Conservation (phyloP, 441 rosid species). For the Capsella rubella region DNA sequence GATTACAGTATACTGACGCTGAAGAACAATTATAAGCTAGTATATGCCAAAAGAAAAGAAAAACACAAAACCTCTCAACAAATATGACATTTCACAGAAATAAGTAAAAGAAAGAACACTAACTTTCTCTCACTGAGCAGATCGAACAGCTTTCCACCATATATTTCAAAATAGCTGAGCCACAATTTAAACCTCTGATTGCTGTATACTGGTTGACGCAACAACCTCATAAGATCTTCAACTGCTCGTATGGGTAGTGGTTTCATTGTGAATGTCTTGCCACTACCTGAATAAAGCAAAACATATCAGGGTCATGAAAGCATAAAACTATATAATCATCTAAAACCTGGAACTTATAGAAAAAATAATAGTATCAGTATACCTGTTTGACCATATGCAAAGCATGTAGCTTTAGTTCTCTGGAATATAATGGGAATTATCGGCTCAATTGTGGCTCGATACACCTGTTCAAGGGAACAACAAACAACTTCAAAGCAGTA, state of each 20-base stretch:
- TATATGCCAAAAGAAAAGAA: constrained; percentile 19
- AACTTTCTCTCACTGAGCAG: constrained; percentile 94
- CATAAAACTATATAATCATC: background rate
- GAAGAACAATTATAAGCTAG: constrained; percentile 9
- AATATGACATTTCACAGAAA: constrained; percentile 3
- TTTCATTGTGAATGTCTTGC: constrained; percentile 97
- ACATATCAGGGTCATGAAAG: constrained; percentile 25
- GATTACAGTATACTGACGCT: constrained; percentile 27
- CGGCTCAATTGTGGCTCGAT: constrained; percentile 94
- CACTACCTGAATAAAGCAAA: constrained; percentile 75
- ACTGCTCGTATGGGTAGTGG: constrained; percentile 96
- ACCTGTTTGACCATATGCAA: constrained; percentile 99
- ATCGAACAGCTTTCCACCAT: constrained; percentile 95
- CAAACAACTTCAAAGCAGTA: constrained; percentile 3
- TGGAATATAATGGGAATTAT: constrained; percentile 96
- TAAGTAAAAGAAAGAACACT: constrained; percentile 44
- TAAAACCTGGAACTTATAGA: constrained; percentile 4
- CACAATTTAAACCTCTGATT: constrained; percentile 92
- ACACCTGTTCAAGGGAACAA: constrained; percentile 61
- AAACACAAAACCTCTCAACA: constrained; percentile 9
- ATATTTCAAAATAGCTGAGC: constrained; percentile 97
- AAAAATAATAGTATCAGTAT: constrained; percentile 17
- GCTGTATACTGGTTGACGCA: constrained; percentile 83
- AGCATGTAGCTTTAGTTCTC: constrained; percentile 96
- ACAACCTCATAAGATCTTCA: constrained; percentile 89